Conservation (phyloP, 202 grass and related monocot genomes). For the Carex arenaria region DNA sequence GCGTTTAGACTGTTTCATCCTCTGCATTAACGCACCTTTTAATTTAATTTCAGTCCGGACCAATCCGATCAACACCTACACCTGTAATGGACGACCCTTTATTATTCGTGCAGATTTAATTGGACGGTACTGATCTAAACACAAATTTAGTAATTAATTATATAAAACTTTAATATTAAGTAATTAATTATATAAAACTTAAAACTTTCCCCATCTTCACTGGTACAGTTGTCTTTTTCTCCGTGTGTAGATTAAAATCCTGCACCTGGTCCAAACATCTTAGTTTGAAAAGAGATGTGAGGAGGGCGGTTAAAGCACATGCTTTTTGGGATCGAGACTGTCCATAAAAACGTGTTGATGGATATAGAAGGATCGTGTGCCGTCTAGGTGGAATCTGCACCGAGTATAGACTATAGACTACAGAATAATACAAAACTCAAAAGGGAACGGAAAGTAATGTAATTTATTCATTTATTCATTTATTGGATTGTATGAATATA, state of each 20-base stretch:
- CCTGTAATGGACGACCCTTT: no score
- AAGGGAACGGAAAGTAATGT: background rate
- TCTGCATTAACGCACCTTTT: no score
- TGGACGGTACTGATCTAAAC: no score
- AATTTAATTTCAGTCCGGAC: no score
- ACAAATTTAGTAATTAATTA: no score
- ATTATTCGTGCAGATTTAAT: no score
- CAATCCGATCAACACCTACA: no score
- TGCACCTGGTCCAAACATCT: background rate
- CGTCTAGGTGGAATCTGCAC: constrained; percentile 8
- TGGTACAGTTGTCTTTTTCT: no score
- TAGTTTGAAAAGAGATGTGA: background rate
- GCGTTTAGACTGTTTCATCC: background rate
- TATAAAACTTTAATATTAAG: no score
- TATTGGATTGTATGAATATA: background rate
- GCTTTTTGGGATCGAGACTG: background rate
- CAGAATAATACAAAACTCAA: background rate
- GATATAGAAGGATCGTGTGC: constrained; percentile 9
- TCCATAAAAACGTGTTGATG: constrained; percentile 1
- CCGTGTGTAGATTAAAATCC: background rate
- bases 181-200: no score
- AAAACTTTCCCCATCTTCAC: no score
- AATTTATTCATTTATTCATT: background rate
- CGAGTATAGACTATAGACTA: no score
- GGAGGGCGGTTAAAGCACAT: constrained; percentile 14